Percentiles rank a stretch among this genome's conserved stretches.
Evolutionary conservation across 306 rosid species (phyloP).

Genomic region (Pyrus communis): DNA sequence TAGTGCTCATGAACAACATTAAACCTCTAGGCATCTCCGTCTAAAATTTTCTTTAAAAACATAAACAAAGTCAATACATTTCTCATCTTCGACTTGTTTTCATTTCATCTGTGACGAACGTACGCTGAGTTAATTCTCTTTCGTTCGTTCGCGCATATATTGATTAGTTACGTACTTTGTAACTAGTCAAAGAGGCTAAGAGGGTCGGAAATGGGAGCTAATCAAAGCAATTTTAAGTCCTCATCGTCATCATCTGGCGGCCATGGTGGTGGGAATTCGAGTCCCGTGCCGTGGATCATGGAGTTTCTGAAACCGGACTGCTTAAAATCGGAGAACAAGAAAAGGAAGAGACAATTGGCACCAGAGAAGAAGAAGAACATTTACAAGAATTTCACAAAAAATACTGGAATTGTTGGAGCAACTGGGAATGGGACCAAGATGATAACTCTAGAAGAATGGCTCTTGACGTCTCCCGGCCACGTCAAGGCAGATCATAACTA

Average conservation of each 20-base stretch:
- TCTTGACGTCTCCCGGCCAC: conserved; percentile 15
- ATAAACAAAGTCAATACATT: background rate
- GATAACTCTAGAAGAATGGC: conserved; percentile 19
- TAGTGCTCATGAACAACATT: conserved; percentile 4
- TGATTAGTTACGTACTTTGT: background rate
- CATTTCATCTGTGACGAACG: background rate
- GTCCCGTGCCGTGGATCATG: background rate
- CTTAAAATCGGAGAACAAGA: background rate
- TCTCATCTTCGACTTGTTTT: background rate
- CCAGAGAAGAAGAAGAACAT: background rate
- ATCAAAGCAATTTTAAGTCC: background rate
- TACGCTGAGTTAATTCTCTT: background rate
- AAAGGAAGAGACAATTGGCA: background rate
- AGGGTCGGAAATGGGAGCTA: conserved; percentile 16
- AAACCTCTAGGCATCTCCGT: conserved; percentile 16
- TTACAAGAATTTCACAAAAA: background rate
- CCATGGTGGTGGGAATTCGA: background rate
- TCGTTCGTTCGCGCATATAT: no score
- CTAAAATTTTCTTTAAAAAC: background rate
- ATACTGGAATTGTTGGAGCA: background rate
- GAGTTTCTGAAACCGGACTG: conserved; percentile 10
- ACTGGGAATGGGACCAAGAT: background rate
- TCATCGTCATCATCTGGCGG: background rate
- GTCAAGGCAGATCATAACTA: background rate
- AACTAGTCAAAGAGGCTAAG: background rate